Conservation (phyloP, 768 basidiomycete genomes). For the Pholiota conissans region DNA sequence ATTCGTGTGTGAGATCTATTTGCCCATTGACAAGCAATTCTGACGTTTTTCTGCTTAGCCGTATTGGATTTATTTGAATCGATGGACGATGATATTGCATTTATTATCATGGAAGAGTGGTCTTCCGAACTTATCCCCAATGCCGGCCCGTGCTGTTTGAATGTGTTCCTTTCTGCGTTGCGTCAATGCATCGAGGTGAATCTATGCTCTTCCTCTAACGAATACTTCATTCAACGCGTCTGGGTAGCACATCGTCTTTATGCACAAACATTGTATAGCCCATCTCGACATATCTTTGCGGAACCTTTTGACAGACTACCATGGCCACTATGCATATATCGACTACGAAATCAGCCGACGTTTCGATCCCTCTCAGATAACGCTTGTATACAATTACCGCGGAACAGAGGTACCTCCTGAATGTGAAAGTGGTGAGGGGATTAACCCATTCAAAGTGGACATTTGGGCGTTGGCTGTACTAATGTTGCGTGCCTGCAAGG, state of each 20-base stretch:
- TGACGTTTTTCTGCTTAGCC: constrained; percentile 44
- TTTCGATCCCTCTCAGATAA: constrained; percentile 38
- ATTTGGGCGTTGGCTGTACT: constrained; percentile 72
- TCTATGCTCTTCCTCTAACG: background rate
- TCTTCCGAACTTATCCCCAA: constrained; percentile 57
- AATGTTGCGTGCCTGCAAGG: constrained; percentile 66
- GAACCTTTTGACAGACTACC: constrained; percentile 68
- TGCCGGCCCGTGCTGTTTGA: constrained; percentile 49
- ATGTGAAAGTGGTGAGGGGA: constrained; percentile 47
- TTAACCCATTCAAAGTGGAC: constrained; percentile 70
- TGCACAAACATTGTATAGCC: constrained; percentile 65
- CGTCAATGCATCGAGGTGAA: constrained; percentile 70
- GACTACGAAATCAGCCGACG: constrained; percentile 70
- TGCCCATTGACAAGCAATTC: too few species aligned
- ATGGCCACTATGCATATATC: constrained; percentile 68
- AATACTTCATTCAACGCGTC: background rate
- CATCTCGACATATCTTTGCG: constrained; percentile 73
- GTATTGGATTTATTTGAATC: constrained; percentile 63
- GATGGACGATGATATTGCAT: constrained; percentile 49
- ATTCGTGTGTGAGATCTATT: constrained; percentile 64
- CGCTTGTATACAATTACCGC: constrained; percentile 43
- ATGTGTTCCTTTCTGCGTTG: constrained; percentile 53
- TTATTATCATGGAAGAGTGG: constrained; percentile 85
- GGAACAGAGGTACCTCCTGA: constrained; percentile 75
- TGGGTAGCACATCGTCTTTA: constrained; percentile 62